phyloP scores from a whole-genome alignment of 371 early-diverging fungal genomes.

The Mortierella sp. region DNA sequence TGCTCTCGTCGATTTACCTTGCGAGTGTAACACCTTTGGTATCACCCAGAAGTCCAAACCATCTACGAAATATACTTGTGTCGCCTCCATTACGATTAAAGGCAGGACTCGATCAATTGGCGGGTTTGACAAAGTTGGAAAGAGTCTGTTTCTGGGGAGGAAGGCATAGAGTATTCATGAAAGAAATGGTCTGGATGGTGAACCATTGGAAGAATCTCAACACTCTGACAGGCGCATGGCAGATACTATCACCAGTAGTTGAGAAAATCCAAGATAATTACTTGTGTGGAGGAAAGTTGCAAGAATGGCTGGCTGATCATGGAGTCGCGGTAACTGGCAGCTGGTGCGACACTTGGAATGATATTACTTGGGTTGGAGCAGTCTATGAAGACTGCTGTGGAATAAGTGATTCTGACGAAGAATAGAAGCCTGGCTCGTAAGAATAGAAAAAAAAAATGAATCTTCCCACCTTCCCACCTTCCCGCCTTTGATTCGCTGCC shows the following conservation, averaged over 20 bases:
- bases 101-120: neutral
- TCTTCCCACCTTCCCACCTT: too few relatives aligned
- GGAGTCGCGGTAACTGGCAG: neutral
- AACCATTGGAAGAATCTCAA: slow-evolving; percentile 6
- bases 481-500: too few relatives aligned
- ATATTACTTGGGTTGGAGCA: neutral
- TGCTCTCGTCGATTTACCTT: neutral
- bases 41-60: neutral
- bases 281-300: neutral
- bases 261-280: neutral
- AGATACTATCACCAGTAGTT: neutral
- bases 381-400: neutral
- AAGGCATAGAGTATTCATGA: neutral
- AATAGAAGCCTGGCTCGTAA: neutral
- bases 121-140: neutral
- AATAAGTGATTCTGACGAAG: slow-evolving; percentile 1
- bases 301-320: neutral
- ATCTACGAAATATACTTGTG: neutral
- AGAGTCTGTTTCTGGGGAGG: neutral
- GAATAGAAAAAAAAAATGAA: too few relatives aligned
- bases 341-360: neutral
- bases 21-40: neutral
- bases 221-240: neutral
- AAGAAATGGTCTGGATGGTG: neutral
- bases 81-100: neutral